Base-by-base conservation (phyloP, 164 flowering plant genomes). In the Umbellularia californica region DNA sequence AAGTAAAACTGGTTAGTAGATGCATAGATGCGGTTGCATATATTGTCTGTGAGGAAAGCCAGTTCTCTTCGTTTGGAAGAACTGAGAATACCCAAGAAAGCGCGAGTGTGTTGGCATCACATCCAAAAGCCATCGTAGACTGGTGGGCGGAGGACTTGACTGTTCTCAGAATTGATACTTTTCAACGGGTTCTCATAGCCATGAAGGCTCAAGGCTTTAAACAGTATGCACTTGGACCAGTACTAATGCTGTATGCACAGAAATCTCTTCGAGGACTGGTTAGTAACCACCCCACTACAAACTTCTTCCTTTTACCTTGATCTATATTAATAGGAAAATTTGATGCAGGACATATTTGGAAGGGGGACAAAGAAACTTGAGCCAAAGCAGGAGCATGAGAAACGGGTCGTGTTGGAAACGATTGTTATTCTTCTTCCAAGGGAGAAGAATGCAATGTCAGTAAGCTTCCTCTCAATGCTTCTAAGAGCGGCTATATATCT, bases 81-180 rank as follows among this genome's bases (percentile, higher is more conserved):
- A 60, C 68, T 9, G 87, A 85, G 51, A 75, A 81, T 68, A 83
- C 79, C 74, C 60, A 50, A 60, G 87, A 86, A 25, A 77, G 47
- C 58, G 47, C 75, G 11, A 72, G 74, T 72, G 78, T 89, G 67
- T 58, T 88, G 1, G 69, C 58, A 2, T 64, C 87, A 68, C 82
- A 82, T 11, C 74, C 84, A 19, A 88, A 86, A 78, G 79, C 87
- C 5, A 70, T 88, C 19, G 93, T 87, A 33, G 95, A 93, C 82
- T 93, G 97, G 97, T 95, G 98, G 98, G 92, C 96, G 55, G 99
- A 93, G 72, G 98, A 95, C 78, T 78, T 95, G 55, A 82, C 90
- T 35, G 81, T 85, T 50, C 87, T 95, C 2, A 81, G 95, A 76
- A 88, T 95, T 25, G 97, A 93, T 77, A 70, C 87, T 58, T 95